Conservation (phyloP, 1,139 yeast species). For the Candida tunisiensis region DNA sequence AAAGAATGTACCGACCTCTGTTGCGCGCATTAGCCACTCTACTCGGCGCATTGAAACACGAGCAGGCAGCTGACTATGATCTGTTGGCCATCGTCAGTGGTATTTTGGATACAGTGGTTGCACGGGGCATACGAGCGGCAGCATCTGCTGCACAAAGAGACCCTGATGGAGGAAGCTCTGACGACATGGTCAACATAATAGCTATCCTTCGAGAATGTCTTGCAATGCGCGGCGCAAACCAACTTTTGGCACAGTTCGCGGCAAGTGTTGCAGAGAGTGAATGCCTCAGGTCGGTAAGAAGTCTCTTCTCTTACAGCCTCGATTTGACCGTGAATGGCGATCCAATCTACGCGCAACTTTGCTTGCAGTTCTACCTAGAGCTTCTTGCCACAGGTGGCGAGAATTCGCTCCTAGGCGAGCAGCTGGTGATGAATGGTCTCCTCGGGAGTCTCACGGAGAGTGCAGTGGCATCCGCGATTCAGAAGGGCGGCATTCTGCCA, state of each 20-base stretch:
- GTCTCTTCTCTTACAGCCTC: constrained; percentile 45
- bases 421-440: constrained; percentile 45
- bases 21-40: no score
- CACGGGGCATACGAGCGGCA: no score
- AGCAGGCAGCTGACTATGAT: no score
- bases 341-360: constrained; percentile 53
- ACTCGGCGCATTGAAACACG: no score
- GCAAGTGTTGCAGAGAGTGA: constrained; percentile 35
- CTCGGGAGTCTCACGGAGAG: constrained; percentile 60
- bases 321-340: constrained; percentile 38
- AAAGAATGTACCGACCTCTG: no score
- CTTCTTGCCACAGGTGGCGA: constrained; percentile 43
- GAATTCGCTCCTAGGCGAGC: constrained; percentile 57
- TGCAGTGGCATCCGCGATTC: constrained; percentile 50
- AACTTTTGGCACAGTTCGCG: constrained; percentile 35
- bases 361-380: constrained; percentile 55
- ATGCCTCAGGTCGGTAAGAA: constrained; percentile 44
- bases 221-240: constrained; percentile 30
- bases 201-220: constrained; percentile 46
- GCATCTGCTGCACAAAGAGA: constrained; percentile 7
- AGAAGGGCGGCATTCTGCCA: constrained; percentile 44
- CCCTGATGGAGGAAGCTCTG: constrained; percentile 28
- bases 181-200: constrained; percentile 47
- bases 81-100: no score
- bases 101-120: no score